Evolutionary conservation across 2,329 filamentous ascomycete genomes (phyloP), one percentile per base, ranked within the genome.

Genomic region (Sporothrix sp.): DNA sequence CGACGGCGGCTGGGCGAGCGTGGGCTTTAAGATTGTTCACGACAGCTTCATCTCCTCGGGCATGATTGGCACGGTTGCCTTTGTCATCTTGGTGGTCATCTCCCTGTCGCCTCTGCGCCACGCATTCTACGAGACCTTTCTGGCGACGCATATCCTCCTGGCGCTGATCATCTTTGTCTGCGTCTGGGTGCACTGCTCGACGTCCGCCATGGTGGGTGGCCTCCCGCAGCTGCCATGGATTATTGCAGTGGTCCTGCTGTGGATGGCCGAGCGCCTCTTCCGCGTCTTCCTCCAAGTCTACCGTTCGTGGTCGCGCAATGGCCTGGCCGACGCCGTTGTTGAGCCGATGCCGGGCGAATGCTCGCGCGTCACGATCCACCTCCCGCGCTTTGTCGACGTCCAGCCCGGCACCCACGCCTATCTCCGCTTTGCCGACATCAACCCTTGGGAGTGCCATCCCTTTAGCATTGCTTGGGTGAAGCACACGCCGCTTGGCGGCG

Each of bases 61-160:
- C 20, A 68, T 56, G 3, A 47, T 82, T 23, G 82, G 75, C 40
- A 76, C 71, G 2, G 64, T 78, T 44, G 74, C 78, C 33, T 77
- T 95, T 62, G 59, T 78, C 36, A 63, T 85, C 39, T 72, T 97
- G 40, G 62, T 85, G 49, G 61, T 95, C 47, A 71, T 84, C 25
- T 84, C 88, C 9, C 71, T 85, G 49, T 91, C 88, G 2, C 84
- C 89, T 0, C 63, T 98, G 47, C 83, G 93, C 54, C 91, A 96
- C 66, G 89, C 90, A 35, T 96, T 95, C 65, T 98, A 98, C 70
- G 93, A 98, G 70, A 94, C 88, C 1, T 98, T 98, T 70, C 76
- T 97, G 59, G 87, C 86, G 63, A 68, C 84, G 27, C 93, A 97
- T 68, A 89, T 95, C 58, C 65, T 86, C 33, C 70, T 95, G 46